Percentiles rank a stretch among this genome's conserved stretches.
phyloP scores from a whole-genome alignment of 1,139 yeast genomes.

The Entelexis paramagnoliae region DNA sequence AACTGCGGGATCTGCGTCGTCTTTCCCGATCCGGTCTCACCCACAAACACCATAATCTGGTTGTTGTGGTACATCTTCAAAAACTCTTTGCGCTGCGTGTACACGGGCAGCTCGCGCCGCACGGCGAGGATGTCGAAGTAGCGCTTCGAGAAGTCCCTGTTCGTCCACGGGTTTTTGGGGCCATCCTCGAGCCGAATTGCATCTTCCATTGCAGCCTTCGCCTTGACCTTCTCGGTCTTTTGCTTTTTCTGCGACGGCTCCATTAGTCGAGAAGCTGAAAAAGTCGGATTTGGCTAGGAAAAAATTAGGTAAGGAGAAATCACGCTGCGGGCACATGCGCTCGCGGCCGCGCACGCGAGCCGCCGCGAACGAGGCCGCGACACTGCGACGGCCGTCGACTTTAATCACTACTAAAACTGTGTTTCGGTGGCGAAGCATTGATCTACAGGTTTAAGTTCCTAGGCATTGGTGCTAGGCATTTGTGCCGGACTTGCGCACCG shows the following conservation, averaged over 20 bases:
- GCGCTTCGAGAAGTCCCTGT: conserved; percentile 46
- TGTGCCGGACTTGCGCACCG: too few species aligned
- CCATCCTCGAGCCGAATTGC: conserved; percentile 54
- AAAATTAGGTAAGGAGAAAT: conserved; percentile 10
- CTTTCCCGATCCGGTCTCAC: conserved; percentile 98
- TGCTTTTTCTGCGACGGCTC: conserved; percentile 15
- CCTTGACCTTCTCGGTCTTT: conserved; percentile 13
- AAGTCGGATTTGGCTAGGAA: neutral
- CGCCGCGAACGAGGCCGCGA: too few species aligned
- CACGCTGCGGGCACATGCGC: too few species aligned
- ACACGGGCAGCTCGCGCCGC: conserved; percentile 86
- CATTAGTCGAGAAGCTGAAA: conserved; percentile 7
- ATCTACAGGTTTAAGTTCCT: too few species aligned
- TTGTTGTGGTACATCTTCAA: conserved; percentile 69
- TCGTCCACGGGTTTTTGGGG: conserved; percentile 67
- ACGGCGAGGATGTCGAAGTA: conserved; percentile 67
- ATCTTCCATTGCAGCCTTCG: conserved; percentile 56
- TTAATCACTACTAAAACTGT: too few species aligned
- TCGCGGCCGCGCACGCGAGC: too few species aligned
- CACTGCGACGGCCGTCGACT: too few species aligned
- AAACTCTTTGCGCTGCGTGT: conserved; percentile 84
- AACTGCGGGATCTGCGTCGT: conserved; percentile 96
- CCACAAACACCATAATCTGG: conserved; percentile 95
- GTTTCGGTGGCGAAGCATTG: too few species aligned
- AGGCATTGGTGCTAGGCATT: too few species aligned